Evolutionary conservation across 208 protist species (phyloP), one percentile per base, ranked within the genome.

Genomic region (Trypanosoma avium): DNA sequence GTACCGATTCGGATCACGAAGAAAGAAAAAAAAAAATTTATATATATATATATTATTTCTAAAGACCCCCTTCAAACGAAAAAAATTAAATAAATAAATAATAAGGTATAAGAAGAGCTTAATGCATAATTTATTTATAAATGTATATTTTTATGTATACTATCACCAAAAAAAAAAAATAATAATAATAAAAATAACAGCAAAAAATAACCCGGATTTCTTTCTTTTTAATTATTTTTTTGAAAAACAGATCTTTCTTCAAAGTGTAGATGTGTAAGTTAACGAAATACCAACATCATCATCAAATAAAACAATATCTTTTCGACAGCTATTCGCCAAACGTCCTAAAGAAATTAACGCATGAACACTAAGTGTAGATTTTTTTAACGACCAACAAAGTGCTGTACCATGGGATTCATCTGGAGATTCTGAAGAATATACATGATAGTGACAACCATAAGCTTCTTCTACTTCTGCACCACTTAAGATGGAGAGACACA

Each of bases 401-500:
- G 75, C 71, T n/a, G 75, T 70, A 2, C 86, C 89, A 68, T 95
- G 89, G 3, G 79, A 63, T 38, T 75, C 77, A 0, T 61, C 50
- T 5, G 82, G 60, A 0, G 69, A 70, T 0, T 59, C 36, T 5
- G 80, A 81, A 26, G 63, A 58, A 68, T 95, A 95, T 19, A 81
- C 21, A 45, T 93, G 86, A 38, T 78, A 73, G 55, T 92, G 89
- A 48, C 76, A 88, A 29, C 86, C 89, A 55, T 95, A 95, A 15
- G 70, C 67, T 12, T 40, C 49, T 45, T 52, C 57, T 27, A 87
- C 86, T 4, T 53, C 43, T 12, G 50, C 35, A n/a, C 77, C 83
- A 9, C 70, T 62, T 8, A 75, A 35, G 7, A 82, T 73, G 47
- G 64, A 74, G 22, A 66, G 75, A 50, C 77, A 89, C 17, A 86